A percentile compares a stretch with the other conserved stretches of the same genome.
Conservation (phyloP, 1,284 basidiomycete species). For the Apiotrichum veenhuisii region DNA sequence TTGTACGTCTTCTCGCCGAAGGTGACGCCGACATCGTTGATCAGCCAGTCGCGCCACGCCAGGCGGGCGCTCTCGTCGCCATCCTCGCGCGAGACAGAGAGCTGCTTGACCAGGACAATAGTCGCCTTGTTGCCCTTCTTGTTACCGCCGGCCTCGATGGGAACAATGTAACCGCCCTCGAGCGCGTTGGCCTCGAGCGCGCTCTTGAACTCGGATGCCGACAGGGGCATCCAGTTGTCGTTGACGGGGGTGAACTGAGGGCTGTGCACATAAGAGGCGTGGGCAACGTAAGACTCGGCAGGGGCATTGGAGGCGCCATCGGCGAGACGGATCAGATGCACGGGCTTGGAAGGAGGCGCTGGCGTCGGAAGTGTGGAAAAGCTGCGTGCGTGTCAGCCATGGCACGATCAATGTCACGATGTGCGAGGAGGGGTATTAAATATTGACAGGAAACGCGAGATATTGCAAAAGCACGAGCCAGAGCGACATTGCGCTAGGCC, state of each 20-base stretch:
- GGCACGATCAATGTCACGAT: neutral
- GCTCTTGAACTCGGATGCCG: constrained; percentile 30
- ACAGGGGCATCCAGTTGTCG: constrained; percentile 36
- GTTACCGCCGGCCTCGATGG: constrained; percentile 37
- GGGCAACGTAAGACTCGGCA: constrained; percentile 14
- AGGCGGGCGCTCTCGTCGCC: constrained; percentile 22
- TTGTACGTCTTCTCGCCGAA: constrained; percentile 33
- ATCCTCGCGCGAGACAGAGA: constrained; percentile 37
- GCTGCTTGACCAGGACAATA: constrained; percentile 48
- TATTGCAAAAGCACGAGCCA: neutral
- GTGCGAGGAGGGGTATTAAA: neutral
- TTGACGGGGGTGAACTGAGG: constrained; percentile 18
- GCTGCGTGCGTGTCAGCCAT: constrained; percentile 13
- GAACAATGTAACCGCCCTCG: constrained; percentile 39
- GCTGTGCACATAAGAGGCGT: constrained; percentile 20
- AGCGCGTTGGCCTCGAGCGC: constrained; percentile 41
- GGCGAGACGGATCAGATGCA: constrained; percentile 40
- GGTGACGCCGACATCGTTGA: constrained; percentile 38
- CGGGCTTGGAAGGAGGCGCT: constrained; percentile 30
- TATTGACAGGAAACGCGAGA: neutral
- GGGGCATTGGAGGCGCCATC: constrained; percentile 15
- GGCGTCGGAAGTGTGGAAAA: constrained; percentile 35
- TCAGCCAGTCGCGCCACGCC: constrained; percentile 43
- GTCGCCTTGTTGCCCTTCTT: constrained; percentile 32
- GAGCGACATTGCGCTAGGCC: neutral